phyloP scores from a whole-genome alignment of 1,284 basidiomycete genomes.

The Cryptococcus neoformans region DNA sequence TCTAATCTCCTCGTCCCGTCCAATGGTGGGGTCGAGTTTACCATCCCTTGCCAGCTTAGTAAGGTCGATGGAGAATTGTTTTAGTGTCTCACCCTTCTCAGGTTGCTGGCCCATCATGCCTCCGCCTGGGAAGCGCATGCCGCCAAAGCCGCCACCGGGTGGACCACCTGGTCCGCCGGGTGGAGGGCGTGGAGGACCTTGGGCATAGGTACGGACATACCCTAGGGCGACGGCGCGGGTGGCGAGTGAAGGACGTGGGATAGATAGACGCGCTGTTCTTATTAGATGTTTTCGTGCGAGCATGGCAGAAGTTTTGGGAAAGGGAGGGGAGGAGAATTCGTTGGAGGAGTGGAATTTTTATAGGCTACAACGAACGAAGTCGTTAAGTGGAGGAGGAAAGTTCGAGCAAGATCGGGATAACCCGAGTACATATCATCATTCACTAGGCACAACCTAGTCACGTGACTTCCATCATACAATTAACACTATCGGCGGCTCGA shows the following conservation, averaged over 20 bases:
- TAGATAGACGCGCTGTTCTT: constrained; percentile 7
- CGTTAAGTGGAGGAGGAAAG: background rate
- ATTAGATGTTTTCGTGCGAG: constrained; percentile 17
- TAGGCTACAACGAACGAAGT: background rate
- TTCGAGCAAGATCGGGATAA: background rate
- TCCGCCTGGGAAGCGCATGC: constrained; percentile 35
- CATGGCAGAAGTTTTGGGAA: constrained; percentile 3
- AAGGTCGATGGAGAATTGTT: constrained; percentile 79
- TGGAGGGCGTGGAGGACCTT: constrained; percentile 8
- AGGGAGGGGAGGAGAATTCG: background rate
- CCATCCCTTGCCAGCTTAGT: constrained; percentile 78
- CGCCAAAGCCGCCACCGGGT: constrained; percentile 21
- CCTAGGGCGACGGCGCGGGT: background rate
- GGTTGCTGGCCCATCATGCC: constrained; percentile 24
- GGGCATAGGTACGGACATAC: constrained; percentile 20
- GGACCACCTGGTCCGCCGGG: constrained; percentile 20
- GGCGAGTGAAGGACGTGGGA: constrained; percentile 2
- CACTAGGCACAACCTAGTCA: background rate
- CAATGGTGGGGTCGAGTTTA: constrained; percentile 86
- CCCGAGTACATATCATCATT: background rate
- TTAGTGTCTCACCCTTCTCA: constrained; percentile 74
- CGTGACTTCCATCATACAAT: background rate
- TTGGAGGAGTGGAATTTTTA: background rate
- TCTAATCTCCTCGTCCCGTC: constrained; percentile 85
- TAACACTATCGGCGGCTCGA: too few relatives aligned